Conservation (phyloP, 1,139 yeast species). For the Suhomyces bolitotheri region DNA sequence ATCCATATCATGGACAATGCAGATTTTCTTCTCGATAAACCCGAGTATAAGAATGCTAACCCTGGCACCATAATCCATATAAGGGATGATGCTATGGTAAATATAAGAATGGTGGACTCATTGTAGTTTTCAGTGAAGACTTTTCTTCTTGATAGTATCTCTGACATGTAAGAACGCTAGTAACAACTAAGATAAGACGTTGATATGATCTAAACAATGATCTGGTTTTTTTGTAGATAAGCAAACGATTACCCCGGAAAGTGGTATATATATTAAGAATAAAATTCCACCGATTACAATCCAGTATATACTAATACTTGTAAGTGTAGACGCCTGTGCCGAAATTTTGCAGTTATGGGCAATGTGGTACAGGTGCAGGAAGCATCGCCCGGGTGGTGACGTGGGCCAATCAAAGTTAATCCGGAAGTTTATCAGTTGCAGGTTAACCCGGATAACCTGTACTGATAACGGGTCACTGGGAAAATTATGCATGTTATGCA, state of each 20-base stretch:
- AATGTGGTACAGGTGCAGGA: not conserved
- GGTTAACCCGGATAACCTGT: constrained; percentile 1
- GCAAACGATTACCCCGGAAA: not conserved
- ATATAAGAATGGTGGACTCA: constrained; percentile 43
- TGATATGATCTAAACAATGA: too few relatives aligned
- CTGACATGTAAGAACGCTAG: too few relatives aligned
- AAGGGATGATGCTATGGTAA: constrained; percentile 63
- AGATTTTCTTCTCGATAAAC: constrained; percentile 86
- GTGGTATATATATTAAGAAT: too few relatives aligned
- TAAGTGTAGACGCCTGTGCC: not conserved
- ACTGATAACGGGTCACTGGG: constrained; percentile 5
- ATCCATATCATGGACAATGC: constrained; percentile 90
- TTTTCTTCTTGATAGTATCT: constrained; percentile 24
- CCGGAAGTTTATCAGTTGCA: constrained; percentile 3
- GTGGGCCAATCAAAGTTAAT: constrained; percentile 2
- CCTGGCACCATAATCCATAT: constrained; percentile 96
- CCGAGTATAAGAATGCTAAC: constrained; percentile 88
- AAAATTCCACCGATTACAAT: too few relatives aligned
- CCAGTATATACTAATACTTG: too few relatives aligned
- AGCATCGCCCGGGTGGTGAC: not conserved
- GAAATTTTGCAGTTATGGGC: not conserved
- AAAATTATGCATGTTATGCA: not conserved
- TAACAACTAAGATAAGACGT: too few relatives aligned
- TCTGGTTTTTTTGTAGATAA: too few relatives aligned
- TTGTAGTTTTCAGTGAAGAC: constrained; percentile 48